Conservation (phyloP, 257 asterid species). For the Datura wrightii region DNA sequence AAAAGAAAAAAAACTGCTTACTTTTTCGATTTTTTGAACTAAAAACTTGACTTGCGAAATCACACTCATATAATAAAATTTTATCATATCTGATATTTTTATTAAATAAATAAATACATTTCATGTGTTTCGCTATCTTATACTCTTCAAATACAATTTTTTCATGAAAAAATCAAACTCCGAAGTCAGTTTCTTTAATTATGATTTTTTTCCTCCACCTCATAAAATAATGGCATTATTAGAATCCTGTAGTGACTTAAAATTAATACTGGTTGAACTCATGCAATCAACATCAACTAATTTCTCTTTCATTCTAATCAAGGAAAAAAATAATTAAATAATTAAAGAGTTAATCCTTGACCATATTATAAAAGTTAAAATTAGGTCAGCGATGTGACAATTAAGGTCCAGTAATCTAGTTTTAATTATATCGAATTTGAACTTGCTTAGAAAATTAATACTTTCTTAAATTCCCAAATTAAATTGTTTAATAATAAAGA, state of each 20-base stretch:
- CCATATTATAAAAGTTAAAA: neutral
- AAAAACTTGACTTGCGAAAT: too few species aligned
- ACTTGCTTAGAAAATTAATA: neutral
- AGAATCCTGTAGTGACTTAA: neutral
- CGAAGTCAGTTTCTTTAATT: too few species aligned
- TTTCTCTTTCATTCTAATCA: neutral
- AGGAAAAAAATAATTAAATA: neutral
- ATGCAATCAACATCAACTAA: neutral
- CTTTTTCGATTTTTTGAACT: too few species aligned
- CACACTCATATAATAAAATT: neutral
- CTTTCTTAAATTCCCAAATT: slow-evolving; percentile 19
- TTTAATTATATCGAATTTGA: neutral
- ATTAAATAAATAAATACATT: neutral
- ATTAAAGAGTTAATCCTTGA: neutral
- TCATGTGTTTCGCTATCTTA: too few species aligned
- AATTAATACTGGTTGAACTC: neutral
- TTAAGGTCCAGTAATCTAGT: slow-evolving; percentile 3
- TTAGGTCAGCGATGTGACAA: neutral
- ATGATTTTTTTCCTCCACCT: neutral
- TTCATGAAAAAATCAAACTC: too few species aligned
- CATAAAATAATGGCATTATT: neutral
- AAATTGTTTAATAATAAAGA: neutral
- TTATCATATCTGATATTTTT: neutral
- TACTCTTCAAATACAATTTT: too few species aligned
- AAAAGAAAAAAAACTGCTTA: too few species aligned